These are phyloP conservation scores for Cenchrus fungigraminus DNA, from an alignment of 176 grass and related monocot species.

Conservation along the genomic window DNA sequence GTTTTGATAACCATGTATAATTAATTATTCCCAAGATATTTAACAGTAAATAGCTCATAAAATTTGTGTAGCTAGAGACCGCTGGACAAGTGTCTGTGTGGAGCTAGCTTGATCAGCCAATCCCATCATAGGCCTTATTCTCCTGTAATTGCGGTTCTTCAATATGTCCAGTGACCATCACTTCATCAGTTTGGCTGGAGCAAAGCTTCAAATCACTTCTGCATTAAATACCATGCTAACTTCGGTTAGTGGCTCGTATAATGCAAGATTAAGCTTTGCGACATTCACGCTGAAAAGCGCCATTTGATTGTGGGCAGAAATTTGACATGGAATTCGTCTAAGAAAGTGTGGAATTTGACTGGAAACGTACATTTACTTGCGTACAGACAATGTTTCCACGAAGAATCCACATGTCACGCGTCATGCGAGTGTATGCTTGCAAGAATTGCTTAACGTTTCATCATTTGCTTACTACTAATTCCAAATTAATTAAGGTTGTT, in stretches of 20 bases:
- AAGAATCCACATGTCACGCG: neutral
- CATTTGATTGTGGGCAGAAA: neutral
- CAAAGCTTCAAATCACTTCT: neutral
- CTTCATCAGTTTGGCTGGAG: neutral
- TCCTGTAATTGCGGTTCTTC: neutral
- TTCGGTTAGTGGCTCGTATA: neutral
- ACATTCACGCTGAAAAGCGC: neutral
- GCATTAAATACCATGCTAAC: neutral
- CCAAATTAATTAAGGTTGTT: neutral
- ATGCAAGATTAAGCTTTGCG: neutral
- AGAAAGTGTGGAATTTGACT: neutral
- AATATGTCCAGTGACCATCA: neutral
- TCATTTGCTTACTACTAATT: neutral
- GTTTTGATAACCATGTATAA: too few species aligned
- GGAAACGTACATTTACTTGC: neutral
- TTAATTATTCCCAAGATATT: too few species aligned
- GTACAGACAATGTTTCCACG: neutral
- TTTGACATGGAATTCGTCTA: conserved; percentile 16
- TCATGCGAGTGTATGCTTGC: conserved; percentile 1
- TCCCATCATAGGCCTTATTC: neutral
- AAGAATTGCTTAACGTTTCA: conserved; percentile 5
- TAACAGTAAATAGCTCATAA: neutral
- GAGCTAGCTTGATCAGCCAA: neutral
- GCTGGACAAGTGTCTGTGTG: neutral
- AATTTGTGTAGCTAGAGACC: neutral